Evolutionary conservation across 1,284 basidiomycete species (phyloP).

Genomic region (Phenoliferia sp.): DNA sequence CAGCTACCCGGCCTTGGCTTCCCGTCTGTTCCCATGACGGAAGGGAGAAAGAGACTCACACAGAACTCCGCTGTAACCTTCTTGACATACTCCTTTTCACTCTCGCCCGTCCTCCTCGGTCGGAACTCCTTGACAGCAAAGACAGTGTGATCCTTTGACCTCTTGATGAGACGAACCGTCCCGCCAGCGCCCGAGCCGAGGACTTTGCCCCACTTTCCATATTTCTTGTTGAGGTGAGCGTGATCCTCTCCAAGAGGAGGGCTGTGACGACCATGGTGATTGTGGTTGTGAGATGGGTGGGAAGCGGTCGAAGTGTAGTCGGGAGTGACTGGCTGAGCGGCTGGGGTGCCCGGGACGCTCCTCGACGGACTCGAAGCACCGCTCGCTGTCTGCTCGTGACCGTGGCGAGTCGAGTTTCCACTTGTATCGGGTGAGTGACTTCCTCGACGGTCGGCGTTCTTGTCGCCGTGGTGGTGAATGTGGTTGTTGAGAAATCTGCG

Average conservation of each 20-base stretch:
- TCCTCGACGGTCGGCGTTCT: constrained; percentile 33
- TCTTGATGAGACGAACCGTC: constrained; percentile 93
- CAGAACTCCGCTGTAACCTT: constrained; percentile 99
- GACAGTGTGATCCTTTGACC: constrained; percentile 56
- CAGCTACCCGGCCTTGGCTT: too few relatives aligned
- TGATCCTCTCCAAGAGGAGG: constrained; percentile 52
- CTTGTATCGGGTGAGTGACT: constrained; percentile 9
- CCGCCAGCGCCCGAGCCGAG: constrained; percentile 95
- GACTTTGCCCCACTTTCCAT: constrained; percentile 96
- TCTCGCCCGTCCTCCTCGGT: constrained; percentile 78
- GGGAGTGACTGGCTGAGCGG: constrained; percentile 33
- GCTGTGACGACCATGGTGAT: constrained; percentile 38
- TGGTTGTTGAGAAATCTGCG: constrained; percentile 88
- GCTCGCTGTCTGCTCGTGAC: constrained; percentile 10
- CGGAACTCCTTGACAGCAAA: constrained; percentile 98
- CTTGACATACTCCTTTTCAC: constrained; percentile 96
- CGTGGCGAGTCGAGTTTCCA: constrained; percentile 15
- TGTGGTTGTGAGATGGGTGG: constrained; percentile 26
- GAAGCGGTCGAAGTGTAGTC: constrained; percentile 29
- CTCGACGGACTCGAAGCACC: constrained; percentile 27
- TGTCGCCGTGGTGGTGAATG: constrained; percentile 56
- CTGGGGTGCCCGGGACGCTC: constrained; percentile 25
- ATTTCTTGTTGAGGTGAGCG: constrained; percentile 92
- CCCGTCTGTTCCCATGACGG: not conserved
- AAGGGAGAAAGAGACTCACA: constrained; percentile 31